Base-by-base conservation (phyloP, 495 filamentous ascomycete genomes). In the Xeromyces bisporus region DNA sequence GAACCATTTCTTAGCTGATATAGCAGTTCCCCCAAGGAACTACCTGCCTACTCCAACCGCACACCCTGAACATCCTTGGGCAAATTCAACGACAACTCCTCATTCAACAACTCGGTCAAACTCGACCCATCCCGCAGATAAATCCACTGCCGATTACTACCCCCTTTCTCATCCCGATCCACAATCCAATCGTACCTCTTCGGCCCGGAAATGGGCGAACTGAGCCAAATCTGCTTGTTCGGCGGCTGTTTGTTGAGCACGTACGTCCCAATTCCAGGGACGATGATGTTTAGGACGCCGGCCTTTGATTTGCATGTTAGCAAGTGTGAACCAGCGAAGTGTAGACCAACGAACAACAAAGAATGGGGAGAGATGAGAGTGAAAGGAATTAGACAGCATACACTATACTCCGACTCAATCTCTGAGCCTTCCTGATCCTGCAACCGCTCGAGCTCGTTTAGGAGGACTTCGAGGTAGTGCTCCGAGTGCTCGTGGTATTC, bases 161-260 rank as follows among this genome's bases (percentile, higher is more conserved):
- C 20, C 20, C 20, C 57, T 79, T 74, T 27, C 65, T 62, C 20
- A 36, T 85, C 80, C 18, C 71, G 70, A 21, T 62, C 38, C 15
- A 80, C 43, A 15, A 91, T 77, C 65, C 78, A 96, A 45, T 94
- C 82, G 55, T 75, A 96, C 29, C 83, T 71, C 54, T 93, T 93
- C 1, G 91, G 91, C 0, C 89, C 89, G n/a, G 79, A 78, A 27
- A 78, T 63, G 3, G 89, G 89, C 12, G 84, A 93, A 20, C 80
- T 84, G 15, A 97, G 72, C 89, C 91, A 97, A 45, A 97, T 87
- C 52, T 97, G 89, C 59, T 77, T 82, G 64, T 92, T 96, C 12
- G 85, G 82, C 0, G 89, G 89, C 52, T 96, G 89, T 58, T 97
- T 97, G 68, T 96, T 96, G 47, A 97, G 63, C 2, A 96, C 77